Conservation (phyloP, 2,329 filamentous ascomycete genomes). For the Didymella sp. region DNA sequence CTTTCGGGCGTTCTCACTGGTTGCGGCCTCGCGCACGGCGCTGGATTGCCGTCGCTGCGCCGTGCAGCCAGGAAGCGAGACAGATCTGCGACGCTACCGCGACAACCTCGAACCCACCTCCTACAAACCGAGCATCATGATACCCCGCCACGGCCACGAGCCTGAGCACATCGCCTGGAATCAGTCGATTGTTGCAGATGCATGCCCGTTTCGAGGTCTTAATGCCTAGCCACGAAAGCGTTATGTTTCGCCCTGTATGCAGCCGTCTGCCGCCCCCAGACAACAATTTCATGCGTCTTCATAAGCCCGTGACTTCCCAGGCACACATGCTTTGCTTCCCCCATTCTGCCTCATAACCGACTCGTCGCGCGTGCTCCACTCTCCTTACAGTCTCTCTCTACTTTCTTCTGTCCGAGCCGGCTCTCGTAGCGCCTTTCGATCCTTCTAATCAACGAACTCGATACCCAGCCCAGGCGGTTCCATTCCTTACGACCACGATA, state of each 20-base stretch:
- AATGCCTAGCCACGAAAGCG: slow-evolving; percentile 44
- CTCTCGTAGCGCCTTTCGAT: slow-evolving; percentile 50
- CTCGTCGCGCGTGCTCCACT: slow-evolving; percentile 44
- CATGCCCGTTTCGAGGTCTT: slow-evolving; percentile 35
- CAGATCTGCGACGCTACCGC: slow-evolving; percentile 47
- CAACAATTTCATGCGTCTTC: slow-evolving; percentile 51
- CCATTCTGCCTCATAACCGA: slow-evolving; percentile 44
- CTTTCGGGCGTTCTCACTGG: slow-evolving; percentile 34
- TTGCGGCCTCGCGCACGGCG: slow-evolving; percentile 21
- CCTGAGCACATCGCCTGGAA: slow-evolving; percentile 34
- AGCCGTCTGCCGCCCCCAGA: slow-evolving; percentile 33
- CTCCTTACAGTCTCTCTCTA: slow-evolving; percentile 42
- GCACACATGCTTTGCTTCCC: slow-evolving; percentile 33
- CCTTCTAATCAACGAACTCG: slow-evolving; percentile 28
- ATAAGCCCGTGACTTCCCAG: slow-evolving; percentile 47
- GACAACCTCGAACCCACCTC: slow-evolving; percentile 45
- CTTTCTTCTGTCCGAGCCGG: slow-evolving; percentile 49
- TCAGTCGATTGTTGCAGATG: slow-evolving; percentile 40
- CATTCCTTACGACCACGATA: slow-evolving; percentile 42
- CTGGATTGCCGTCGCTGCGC: slow-evolving; percentile 31
- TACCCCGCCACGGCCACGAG: slow-evolving; percentile 26
- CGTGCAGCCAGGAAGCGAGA: slow-evolving; percentile 43
- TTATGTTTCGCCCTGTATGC: slow-evolving; percentile 49
- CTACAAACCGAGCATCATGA: slow-evolving; percentile 43
- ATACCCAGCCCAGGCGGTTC: slow-evolving; percentile 43